Evolutionary conservation across 2,329 filamentous ascomycete genomes (phyloP).

Genomic region (Chaetomium sp.): DNA sequence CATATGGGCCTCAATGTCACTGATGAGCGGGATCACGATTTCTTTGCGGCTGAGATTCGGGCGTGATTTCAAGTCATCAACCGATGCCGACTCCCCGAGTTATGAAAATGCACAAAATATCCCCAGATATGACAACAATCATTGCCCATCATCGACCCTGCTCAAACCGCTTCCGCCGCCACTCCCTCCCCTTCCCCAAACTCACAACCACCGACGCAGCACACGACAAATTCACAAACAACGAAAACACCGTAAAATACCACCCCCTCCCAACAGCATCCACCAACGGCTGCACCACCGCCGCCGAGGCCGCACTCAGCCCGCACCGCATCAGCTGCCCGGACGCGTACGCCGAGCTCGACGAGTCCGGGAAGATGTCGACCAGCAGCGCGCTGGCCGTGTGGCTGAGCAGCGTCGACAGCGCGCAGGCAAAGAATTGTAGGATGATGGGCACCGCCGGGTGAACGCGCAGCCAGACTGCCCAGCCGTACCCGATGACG

Average conservation of each 20-base stretch:
- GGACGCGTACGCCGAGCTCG: conserved; percentile 51
- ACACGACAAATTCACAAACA: conserved; percentile 40
- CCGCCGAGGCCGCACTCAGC: conserved; percentile 49
- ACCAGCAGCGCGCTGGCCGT: conserved; percentile 53
- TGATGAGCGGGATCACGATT: no score
- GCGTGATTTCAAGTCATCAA: no score
- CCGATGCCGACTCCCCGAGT: no score
- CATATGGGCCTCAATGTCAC: no score
- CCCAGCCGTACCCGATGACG: conserved; percentile 49
- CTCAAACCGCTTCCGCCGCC: conserved; percentile 34
- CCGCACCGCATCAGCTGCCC: conserved; percentile 54
- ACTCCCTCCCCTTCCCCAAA: conserved; percentile 41
- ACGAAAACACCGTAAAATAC: conserved; percentile 48
- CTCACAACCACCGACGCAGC: conserved; percentile 39
- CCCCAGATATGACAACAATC: no score
- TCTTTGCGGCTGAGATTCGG: no score
- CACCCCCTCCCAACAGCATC: conserved; percentile 47
- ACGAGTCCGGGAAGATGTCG: conserved; percentile 50
- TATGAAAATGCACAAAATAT: no score
- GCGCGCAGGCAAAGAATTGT: conserved; percentile 47
- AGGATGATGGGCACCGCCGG: conserved; percentile 47
- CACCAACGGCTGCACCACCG: conserved; percentile 49
- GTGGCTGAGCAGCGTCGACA: conserved; percentile 51
- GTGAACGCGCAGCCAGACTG: conserved; percentile 39
- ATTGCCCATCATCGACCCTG: not conserved